Conservation (phyloP, 192 early-diverging fungal species). For the Backusella morwellensis region DNA sequence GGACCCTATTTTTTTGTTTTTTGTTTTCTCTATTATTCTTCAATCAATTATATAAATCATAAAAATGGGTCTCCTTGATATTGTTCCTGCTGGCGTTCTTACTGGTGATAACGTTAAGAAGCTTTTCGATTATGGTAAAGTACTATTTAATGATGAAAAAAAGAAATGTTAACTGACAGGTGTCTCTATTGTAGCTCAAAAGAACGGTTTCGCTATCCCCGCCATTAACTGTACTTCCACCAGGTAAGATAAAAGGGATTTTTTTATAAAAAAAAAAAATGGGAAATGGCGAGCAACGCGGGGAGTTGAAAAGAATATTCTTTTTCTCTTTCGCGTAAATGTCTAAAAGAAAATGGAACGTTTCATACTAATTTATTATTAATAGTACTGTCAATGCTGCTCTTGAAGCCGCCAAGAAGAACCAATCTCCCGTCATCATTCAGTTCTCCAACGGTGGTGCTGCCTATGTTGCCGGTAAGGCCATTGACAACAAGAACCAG, state of each 20-base stretch:
- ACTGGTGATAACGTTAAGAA: conserved; percentile 92
- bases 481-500: conserved; percentile 85
- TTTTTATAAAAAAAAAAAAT: background rate
- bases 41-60: background rate
- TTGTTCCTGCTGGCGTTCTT: conserved; percentile 89
- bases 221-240: conserved; percentile 96
- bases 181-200: conserved; percentile 39
- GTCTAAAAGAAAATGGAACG: background rate
- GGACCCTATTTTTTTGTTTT: background rate
- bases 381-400: conserved; percentile 81
- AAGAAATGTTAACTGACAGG: background rate
- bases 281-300: background rate
- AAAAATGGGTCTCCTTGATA: conserved; percentile 69
- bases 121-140: conserved; percentile 61
- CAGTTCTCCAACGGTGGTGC: conserved; percentile 95
- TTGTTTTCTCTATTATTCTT: background rate
- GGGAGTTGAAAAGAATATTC: background rate
- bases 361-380: background rate
- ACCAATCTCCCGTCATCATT: conserved; percentile 90
- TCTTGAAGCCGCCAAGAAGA: conserved; percentile 92
- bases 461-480: conserved; percentile 93
- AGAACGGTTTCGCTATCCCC: conserved; percentile 92
- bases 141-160: background rate
- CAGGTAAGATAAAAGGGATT: conserved; percentile 29
- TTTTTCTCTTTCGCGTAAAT: background rate